Evolutionary conservation across 345 rosid species (phyloP).

Genomic region (Euphorbia lathyris): DNA sequence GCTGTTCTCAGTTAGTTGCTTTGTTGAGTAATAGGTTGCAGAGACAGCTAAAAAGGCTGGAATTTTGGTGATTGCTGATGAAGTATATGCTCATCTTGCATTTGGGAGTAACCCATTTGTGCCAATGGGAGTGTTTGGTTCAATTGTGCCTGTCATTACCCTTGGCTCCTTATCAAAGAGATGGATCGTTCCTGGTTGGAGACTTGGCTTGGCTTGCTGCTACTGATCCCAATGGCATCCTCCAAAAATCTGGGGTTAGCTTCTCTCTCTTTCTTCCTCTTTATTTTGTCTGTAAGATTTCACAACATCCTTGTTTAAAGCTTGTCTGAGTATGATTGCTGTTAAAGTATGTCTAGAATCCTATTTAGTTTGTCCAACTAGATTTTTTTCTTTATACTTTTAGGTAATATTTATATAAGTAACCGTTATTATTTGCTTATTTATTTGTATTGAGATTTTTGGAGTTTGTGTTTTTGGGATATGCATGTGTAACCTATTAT

Average conservation of each 20-base stretch:
- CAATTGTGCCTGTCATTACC: constrained; percentile 19
- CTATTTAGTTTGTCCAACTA: too few species aligned
- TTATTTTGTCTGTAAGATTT: too few species aligned
- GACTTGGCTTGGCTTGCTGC: constrained; percentile 27
- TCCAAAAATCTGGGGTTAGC: constrained; percentile 17
- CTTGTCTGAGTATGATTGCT: neutral
- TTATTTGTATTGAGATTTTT: too few species aligned
- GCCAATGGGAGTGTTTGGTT: constrained; percentile 27
- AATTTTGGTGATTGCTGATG: constrained; percentile 29
- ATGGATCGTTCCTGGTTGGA: constrained; percentile 35
- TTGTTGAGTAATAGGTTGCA: neutral
- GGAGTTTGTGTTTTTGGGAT: too few species aligned
- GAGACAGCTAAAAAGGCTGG: constrained; percentile 27
- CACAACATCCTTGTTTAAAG: too few species aligned
- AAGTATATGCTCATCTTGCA: constrained; percentile 21
- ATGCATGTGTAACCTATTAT: too few species aligned
- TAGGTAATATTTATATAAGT: too few species aligned
- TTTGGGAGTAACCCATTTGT: constrained; percentile 23
- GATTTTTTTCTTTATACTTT: too few species aligned
- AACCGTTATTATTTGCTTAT: too few species aligned
- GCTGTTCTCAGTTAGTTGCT: neutral
- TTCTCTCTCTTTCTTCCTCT: neutral
- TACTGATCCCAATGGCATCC: constrained; percentile 25
- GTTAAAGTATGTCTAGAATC: too few species aligned
- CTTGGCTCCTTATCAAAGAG: constrained; percentile 28